phyloP scores from a whole-genome alignment of 257 asterid species.

The Handroanthus guayacan region DNA sequence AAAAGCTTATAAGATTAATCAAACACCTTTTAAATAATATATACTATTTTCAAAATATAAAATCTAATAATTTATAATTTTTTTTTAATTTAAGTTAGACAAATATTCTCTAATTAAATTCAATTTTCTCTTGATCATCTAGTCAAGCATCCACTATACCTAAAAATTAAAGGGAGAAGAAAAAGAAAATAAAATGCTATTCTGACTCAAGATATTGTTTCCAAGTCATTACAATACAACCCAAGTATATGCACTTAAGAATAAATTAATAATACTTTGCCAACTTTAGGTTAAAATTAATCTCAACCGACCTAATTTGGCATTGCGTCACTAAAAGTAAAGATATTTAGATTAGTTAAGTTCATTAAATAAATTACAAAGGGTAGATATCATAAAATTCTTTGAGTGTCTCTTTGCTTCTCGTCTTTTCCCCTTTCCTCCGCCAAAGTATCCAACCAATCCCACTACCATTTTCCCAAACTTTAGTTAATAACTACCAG shows the following conservation, averaged over 20 bases:
- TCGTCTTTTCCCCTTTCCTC: background rate
- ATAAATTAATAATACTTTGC: background rate
- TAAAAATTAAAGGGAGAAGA: background rate
- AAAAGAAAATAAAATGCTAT: slow-evolving; percentile 14
- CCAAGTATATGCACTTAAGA: slow-evolving; percentile 4
- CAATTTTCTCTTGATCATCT: too few species aligned
- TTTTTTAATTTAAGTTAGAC: too few species aligned
- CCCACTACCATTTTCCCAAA: slow-evolving; percentile 18
- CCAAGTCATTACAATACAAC: background rate
- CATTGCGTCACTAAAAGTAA: slow-evolving; percentile 26
- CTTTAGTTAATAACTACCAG: background rate
- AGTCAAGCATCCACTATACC: background rate
- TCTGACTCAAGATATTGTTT: slow-evolving; percentile 1
- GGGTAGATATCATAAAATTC: slow-evolving; percentile 26
- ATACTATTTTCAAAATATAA: too few species aligned
- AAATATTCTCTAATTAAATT: too few species aligned
- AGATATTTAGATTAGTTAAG: slow-evolving; percentile 14
- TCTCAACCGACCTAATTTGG: slow-evolving; percentile 19
- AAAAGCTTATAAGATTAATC: too few species aligned
- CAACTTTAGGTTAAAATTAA: slow-evolving; percentile 1
- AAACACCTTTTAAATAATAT: too few species aligned
- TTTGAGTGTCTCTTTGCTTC: slow-evolving; percentile 37
- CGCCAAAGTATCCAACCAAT: slow-evolving; percentile 27
- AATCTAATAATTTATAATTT: too few species aligned
- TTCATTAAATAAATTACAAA: background rate